phyloP scores from a whole-genome alignment of 169 alveolate genomes.

The Plasmodium inui region DNA sequence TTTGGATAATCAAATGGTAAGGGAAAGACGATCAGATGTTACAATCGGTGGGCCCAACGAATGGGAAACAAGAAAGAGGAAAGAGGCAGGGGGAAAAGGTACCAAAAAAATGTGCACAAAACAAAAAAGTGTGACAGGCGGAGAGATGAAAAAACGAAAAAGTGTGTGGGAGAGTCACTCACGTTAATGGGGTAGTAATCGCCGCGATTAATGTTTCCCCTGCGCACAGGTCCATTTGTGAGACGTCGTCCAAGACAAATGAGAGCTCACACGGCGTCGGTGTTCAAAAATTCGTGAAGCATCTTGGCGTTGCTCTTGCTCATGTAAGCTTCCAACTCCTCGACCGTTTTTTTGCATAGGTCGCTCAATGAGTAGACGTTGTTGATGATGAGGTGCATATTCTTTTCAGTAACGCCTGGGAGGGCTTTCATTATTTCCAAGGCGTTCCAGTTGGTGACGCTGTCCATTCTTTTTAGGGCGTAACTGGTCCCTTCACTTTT shows the following conservation, averaged over 20 bases:
- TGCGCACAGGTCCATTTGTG: neutral
- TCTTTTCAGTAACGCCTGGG: slow-evolving; percentile 71
- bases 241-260: neutral
- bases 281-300: slow-evolving; percentile 61
- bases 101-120: neutral
- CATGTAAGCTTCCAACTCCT: slow-evolving; percentile 63
- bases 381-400: slow-evolving; percentile 67
- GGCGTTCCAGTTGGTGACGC: slow-evolving; percentile 69
- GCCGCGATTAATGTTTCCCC: neutral
- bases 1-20: neutral
- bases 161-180: neutral
- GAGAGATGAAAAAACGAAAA: too few species aligned
- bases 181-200: neutral
- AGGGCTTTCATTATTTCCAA: slow-evolving; percentile 58
- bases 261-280: slow-evolving; percentile 13
- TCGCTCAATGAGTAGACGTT: slow-evolving; percentile 60
- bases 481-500: neutral
- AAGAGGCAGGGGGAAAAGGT: neutral
- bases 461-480: slow-evolving; percentile 24
- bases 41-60: neutral
- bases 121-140: neutral
- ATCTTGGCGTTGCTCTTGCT: slow-evolving; percentile 69
- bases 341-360: slow-evolving; percentile 52
- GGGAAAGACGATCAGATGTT: neutral
- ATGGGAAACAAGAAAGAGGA: neutral